A percentile compares a stretch with the other conserved stretches of the same genome.
phyloP scores from a whole-genome alignment of 495 filamentous ascomycete species.

The Pseudomonodictys pantanalensis region DNA sequence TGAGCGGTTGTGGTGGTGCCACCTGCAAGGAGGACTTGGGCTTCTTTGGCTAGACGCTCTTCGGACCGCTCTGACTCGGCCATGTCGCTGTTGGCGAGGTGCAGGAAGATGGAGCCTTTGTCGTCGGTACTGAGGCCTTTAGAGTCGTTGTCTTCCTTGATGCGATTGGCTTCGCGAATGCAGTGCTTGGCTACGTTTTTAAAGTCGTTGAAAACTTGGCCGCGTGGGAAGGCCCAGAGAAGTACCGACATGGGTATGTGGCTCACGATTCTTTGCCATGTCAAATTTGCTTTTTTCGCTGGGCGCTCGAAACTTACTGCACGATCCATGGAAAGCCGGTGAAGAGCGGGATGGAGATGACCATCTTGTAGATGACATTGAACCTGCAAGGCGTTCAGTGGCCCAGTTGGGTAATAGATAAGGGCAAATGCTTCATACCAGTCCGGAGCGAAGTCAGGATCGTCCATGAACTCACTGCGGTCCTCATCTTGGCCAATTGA shows the following conservation, averaged over 20 bases:
- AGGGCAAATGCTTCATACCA: conserved; percentile 5
- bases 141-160: background rate
- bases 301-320: too few relatives aligned
- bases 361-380: background rate
- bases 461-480: background rate
- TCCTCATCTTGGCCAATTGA: background rate
- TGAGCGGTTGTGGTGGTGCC: conserved; percentile 41
- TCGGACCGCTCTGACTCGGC: conserved; percentile 32
- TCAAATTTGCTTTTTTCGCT: too few relatives aligned
- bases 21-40: conserved; percentile 32
- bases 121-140: background rate
- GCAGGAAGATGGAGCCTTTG: background rate
- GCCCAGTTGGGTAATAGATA: background rate
- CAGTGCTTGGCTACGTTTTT: background rate
- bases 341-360: background rate
- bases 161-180: background rate
- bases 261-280: too few relatives aligned
- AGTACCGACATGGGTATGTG: background rate
- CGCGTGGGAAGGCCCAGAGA: background rate
- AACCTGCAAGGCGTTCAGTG: background rate
- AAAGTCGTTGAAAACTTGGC: background rate
- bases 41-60: conserved; percentile 38
- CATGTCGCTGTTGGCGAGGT: conserved; percentile 4
- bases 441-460: conserved; percentile 10
- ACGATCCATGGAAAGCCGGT: background rate